phyloP scores from a whole-genome alignment of 2,329 filamentous ascomycete species.

The Setomelanomma holmii region DNA sequence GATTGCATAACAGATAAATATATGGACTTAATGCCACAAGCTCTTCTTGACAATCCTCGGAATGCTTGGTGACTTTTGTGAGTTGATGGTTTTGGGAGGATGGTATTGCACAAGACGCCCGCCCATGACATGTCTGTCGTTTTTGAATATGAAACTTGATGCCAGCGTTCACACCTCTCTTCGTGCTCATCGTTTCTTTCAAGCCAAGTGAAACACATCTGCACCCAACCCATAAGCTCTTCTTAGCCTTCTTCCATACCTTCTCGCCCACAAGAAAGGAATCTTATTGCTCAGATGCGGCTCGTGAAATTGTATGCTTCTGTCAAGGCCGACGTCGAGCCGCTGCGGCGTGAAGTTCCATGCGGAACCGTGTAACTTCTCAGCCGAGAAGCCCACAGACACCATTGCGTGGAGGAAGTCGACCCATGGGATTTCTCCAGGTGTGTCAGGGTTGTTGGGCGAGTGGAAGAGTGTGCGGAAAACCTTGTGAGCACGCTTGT shows the following conservation, averaged over 20 bases:
- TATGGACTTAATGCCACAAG: constrained; percentile 25
- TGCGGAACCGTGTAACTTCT: constrained; percentile 67
- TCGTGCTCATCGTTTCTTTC: neutral
- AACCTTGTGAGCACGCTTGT: constrained; percentile 49
- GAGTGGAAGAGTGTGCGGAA: constrained; percentile 53
- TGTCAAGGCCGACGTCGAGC: constrained; percentile 46
- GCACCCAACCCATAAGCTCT: constrained; percentile 59
- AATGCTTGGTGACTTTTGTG: no score
- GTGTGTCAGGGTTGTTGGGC: constrained; percentile 43
- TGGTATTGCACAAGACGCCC: no score
- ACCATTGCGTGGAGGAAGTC: constrained; percentile 64
- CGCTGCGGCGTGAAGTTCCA: constrained; percentile 63
- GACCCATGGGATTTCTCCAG: constrained; percentile 61
- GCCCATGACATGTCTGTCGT: no score
- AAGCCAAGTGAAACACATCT: constrained; percentile 6
- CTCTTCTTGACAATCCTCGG: no score
- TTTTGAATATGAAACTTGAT: no score
- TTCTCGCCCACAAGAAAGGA: constrained; percentile 54
- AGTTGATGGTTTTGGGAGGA: no score
- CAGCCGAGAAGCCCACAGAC: constrained; percentile 57
- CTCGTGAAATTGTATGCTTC: constrained; percentile 59
- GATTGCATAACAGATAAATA: constrained; percentile 46
- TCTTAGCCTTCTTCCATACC: constrained; percentile 58
- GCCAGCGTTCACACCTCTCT: no score
- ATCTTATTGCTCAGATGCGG: constrained; percentile 65